Conservation (phyloP, 257 asterid species). For the Rehmannia glutinosa region DNA sequence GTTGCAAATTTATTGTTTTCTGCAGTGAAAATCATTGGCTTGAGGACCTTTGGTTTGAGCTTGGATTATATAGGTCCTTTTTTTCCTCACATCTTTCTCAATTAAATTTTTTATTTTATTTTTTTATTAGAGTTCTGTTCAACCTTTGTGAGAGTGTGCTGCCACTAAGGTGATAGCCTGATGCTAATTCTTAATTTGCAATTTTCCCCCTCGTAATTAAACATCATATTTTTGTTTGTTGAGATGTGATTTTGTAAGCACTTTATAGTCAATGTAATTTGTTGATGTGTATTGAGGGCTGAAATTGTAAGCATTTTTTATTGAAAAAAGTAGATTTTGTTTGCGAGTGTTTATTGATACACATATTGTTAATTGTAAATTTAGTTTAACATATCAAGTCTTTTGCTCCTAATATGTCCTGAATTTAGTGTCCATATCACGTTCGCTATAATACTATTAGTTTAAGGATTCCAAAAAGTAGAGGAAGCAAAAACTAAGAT, state of each 20-base stretch:
- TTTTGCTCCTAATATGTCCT: background rate
- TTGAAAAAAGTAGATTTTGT: background rate
- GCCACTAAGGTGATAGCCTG: background rate
- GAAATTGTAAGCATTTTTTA: too few relatives aligned
- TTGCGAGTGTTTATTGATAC: background rate
- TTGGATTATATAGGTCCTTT: constrained; percentile 11
- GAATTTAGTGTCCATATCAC: too few relatives aligned
- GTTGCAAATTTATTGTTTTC: background rate
- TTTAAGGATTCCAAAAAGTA: too few relatives aligned
- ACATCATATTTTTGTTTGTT: background rate
- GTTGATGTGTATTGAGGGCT: too few relatives aligned
- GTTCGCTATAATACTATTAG: too few relatives aligned
- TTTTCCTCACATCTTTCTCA: background rate
- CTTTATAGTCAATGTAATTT: background rate
- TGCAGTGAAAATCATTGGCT: constrained; percentile 51
- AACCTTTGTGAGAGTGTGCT: background rate
- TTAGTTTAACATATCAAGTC: background rate
- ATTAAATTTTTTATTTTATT: background rate
- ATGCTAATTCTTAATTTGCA: background rate
- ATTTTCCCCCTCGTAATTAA: background rate
- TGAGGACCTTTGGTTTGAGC: constrained; percentile 49
- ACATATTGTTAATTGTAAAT: background rate
- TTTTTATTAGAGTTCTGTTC: too few relatives aligned
- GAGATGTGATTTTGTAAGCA: background rate
- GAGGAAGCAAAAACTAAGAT: too few relatives aligned